Base-by-base conservation (phyloP, 164 flowering plant species). In the Dillenia suffruticosa region DNA sequence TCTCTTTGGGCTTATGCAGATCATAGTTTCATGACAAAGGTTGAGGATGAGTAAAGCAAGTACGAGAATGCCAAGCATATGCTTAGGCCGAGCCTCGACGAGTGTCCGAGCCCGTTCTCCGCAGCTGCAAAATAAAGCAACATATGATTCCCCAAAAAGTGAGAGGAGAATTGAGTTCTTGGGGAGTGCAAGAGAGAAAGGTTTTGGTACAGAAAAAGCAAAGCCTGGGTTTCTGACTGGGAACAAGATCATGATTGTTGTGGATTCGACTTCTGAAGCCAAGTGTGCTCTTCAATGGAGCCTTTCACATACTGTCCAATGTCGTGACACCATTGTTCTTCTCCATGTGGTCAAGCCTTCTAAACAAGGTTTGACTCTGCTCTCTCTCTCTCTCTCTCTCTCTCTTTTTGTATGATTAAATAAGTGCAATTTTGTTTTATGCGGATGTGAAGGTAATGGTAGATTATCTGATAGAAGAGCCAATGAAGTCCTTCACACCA, bases 281-380 rank as follows among this genome's bases (percentile, higher is more conserved):
- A 85, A 85, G 73, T 74, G 75, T 60, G 96, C 98, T 15, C 15
- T 90, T 9, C 91, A 81, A 49, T 92, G 98, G 98, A 85, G 93
- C 1, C 79, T 92, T 17, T 68, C 91, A 15, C 95, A 90, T 54
- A 76, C 91, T 16, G 86, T 86, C 49, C 95, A 88, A 59, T 74
- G 51, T 63, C 85, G 82, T 9, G 98, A 92, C 62, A 70, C 65
- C 1, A 17, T 92, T 3, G 47, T 84, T 24, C 95, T 92, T 68
- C 82, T 92, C 53, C 66, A 79, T 68, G 88, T 89, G 1, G 65
- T 64, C 40, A 80, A 77, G 66, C 71, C 86, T 26, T 32, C 40
- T 32, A 75, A 71, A 26, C 80, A 60, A 85, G 89, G 90, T 84
- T 54, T 40, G 57, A 15, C 13, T 32, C 50, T 14, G 43, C 5